Percentiles rank a stretch among this genome's conserved stretches.
Evolutionary conservation across 176 grass and related monocot species (phyloP).

Genomic region (Dendrocalamus sinicus): DNA sequence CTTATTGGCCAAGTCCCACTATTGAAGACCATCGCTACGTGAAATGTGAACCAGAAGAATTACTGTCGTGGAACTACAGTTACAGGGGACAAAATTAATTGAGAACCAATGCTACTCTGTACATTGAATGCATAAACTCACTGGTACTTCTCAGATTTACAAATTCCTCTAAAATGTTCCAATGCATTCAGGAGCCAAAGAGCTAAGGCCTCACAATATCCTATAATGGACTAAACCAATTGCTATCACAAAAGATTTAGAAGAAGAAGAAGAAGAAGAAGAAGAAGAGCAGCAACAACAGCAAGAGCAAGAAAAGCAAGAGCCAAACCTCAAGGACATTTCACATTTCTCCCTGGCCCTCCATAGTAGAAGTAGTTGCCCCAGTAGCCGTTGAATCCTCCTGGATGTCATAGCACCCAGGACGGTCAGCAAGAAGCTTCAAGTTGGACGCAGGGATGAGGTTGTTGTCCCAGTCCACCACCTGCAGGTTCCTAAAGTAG

Average conservation of each 20-base stretch:
- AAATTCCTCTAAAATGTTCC: conserved; percentile 9
- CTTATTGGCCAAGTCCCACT: neutral
- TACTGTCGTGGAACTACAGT: neutral
- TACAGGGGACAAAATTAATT: neutral
- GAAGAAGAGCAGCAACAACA: neutral
- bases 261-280: neutral
- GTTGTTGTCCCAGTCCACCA: conserved; percentile 92
- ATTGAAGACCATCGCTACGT: neutral
- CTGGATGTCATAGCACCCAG: conserved; percentile 73
- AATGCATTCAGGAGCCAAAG: conserved; percentile 25
- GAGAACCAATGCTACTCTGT: neutral
- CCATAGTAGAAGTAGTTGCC: conserved; percentile 88
- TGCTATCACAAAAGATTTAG: neutral
- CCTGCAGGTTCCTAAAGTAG: conserved; percentile 80
- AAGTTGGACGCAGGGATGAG: conserved; percentile 65
- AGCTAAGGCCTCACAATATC: conserved; percentile 33
- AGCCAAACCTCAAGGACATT: conserved; percentile 50
- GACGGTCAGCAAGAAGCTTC: conserved; percentile 75
- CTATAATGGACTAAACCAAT: conserved; percentile 19
- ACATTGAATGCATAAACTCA: neutral
- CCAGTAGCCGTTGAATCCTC: conserved; percentile 66
- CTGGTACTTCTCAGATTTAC: conserved; percentile 34
- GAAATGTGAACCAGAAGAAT: neutral
- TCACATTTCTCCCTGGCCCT: conserved; percentile 77
- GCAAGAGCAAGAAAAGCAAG: neutral